Conservation (phyloP, 2,329 filamentous ascomycete genomes). For the Apiospora hydei region DNA sequence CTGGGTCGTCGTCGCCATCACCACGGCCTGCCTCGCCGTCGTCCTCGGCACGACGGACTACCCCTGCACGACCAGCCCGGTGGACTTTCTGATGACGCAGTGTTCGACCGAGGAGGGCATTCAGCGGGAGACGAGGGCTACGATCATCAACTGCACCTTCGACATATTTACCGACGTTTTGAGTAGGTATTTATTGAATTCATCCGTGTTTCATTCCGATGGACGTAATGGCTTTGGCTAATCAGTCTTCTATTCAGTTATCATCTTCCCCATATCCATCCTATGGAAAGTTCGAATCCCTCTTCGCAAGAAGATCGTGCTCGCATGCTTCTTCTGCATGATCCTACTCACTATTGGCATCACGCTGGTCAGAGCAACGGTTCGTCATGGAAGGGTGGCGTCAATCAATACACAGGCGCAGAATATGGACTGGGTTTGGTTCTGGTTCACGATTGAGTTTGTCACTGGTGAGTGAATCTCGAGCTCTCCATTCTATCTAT, state of each 20-base stretch:
- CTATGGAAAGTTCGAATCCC: background rate
- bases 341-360: background rate
- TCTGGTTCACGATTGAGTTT: background rate
- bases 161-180: background rate
- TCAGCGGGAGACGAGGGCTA: background rate
- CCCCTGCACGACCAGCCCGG: background rate
- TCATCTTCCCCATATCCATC: background rate
- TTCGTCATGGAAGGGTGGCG: background rate
- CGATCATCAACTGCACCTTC: background rate
- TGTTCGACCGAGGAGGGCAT: background rate
- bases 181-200: background rate
- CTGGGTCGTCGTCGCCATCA: background rate
- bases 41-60: background rate
- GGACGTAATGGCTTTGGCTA: background rate
- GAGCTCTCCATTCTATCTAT: too few species aligned
- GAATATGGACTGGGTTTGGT: background rate
- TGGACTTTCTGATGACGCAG: background rate
- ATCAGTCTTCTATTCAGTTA: background rate
- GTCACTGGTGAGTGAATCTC: background rate
- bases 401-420: background rate
- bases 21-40: background rate
- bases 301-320: background rate
- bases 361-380: background rate
- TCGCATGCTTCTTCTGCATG: background rate
- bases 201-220: too few species aligned